These are phyloP conservation scores for Pythium vanterpoolii DNA, from an alignment of 352 stramenopile species.

Conservation along the genomic window DNA sequence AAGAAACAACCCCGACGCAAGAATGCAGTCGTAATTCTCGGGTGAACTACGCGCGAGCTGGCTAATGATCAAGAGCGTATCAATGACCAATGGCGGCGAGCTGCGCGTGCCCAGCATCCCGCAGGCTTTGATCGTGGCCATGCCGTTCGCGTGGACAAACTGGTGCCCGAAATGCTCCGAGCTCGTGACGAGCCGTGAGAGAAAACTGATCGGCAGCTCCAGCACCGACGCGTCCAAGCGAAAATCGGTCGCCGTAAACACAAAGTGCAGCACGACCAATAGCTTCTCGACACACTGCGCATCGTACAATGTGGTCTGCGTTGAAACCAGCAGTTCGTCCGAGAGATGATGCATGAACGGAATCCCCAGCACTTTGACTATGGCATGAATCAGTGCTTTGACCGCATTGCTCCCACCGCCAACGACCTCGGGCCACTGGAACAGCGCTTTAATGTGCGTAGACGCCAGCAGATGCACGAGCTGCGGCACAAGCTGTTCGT, in stretches of 20 bases:
- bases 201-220: constrained; percentile 74
- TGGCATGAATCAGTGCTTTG: constrained; percentile 76
- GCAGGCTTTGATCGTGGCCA: constrained; percentile 69
- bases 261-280: constrained; percentile 57
- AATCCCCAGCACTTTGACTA: constrained; percentile 84
- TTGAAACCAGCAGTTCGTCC: constrained; percentile 62
- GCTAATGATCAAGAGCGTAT: constrained; percentile 82
- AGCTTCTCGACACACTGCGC: constrained; percentile 60
- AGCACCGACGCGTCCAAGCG: constrained; percentile 55
- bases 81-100: constrained; percentile 65
- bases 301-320: constrained; percentile 75
- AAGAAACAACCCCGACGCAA: constrained; percentile 39
- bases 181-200: constrained; percentile 81
- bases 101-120: constrained; percentile 41
- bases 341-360: constrained; percentile 65
- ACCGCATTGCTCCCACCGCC: constrained; percentile 77
- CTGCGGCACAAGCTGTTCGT: constrained; percentile 51
- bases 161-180: constrained; percentile 80
- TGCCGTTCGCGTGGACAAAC: constrained; percentile 68
- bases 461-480: constrained; percentile 57
- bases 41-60: constrained; percentile 81
- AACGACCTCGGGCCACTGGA: constrained; percentile 74
- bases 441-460: constrained; percentile 57
- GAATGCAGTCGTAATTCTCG: constrained; percentile 72
- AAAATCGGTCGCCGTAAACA: constrained; percentile 50